These are phyloP conservation scores for Backusella australiensis DNA, from an alignment of 192 early-diverging fungal genomes.

Conservation along the genomic window DNA sequence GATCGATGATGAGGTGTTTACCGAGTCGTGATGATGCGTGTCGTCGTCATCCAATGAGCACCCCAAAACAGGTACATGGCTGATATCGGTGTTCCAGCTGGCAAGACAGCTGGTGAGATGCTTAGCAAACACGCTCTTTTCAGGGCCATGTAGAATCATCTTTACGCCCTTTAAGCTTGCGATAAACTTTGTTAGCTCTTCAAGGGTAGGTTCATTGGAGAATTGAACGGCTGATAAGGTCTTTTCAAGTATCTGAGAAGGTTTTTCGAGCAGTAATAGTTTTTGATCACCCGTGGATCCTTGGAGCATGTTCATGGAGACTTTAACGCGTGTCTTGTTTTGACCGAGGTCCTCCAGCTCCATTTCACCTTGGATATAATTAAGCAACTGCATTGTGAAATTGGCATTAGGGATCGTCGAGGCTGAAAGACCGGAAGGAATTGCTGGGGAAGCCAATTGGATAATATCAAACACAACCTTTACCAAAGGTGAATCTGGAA, in stretches of 20 bases:
- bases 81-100: conserved; percentile 49
- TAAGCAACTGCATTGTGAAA: conserved; percentile 25
- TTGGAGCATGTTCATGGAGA: conserved; percentile 20
- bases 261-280: conserved; percentile 8
- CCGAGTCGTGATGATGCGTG: not conserved
- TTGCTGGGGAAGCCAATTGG: conserved; percentile 15
- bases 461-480: conserved; percentile 23
- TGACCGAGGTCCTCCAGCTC: conserved; percentile 19
- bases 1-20: not conserved
- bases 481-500: not conserved
- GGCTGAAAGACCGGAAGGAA: conserved; percentile 13
- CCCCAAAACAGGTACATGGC: conserved; percentile 33
- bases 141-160: conserved; percentile 44
- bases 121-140: conserved; percentile 52
- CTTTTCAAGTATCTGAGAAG: conserved; percentile 19
- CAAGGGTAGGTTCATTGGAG: conserved; percentile 52
- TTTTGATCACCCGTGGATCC: conserved; percentile 8
- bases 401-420: conserved; percentile 35
- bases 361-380: conserved; percentile 23
- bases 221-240: conserved; percentile 33
- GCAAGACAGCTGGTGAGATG: conserved; percentile 51
- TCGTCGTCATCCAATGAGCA: not conserved
- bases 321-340: conserved; percentile 18
- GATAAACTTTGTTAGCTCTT: conserved; percentile 44
- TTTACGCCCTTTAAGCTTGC: conserved; percentile 41